These are phyloP conservation scores for Sphagnum tenellum DNA, from an alignment of 225 moss, liverwort and hornwort species.

Conservation along the genomic window DNA sequence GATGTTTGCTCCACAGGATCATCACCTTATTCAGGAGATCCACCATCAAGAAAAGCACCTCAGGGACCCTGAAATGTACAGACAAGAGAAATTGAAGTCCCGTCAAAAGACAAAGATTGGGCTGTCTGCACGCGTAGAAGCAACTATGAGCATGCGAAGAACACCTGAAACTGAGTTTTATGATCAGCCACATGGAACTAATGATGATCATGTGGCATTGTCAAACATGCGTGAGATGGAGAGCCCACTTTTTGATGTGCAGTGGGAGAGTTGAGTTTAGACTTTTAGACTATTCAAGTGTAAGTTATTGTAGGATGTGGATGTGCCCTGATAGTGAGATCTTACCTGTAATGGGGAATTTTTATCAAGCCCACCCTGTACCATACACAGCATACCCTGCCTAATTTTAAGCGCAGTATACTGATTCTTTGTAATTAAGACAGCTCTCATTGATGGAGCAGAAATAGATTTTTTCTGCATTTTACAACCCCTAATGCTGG, in stretches of 20 bases:
- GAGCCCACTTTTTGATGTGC: slow-evolving; percentile 34
- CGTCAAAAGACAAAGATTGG: slow-evolving; percentile 72
- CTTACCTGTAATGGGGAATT: no score
- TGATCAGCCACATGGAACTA: neutral
- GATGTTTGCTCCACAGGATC: slow-evolving; percentile 86
- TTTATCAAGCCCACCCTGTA: no score
- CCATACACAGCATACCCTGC: no score
- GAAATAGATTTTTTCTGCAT: no score
- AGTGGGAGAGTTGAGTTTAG: slow-evolving; percentile 25
- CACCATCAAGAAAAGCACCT: slow-evolving; percentile 90
- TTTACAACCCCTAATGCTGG: no score
- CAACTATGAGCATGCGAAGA: slow-evolving; percentile 69
- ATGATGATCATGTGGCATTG: slow-evolving; percentile 13
- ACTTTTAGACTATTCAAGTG: slow-evolving; percentile 2
- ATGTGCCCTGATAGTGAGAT: no score
- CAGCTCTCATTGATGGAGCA: no score
- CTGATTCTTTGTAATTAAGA: no score
- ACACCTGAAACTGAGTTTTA: slow-evolving; percentile 44
- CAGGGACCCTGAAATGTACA: slow-evolving; percentile 95
- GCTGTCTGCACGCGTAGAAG: slow-evolving; percentile 76
- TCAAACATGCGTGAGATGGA: slow-evolving; percentile 37
- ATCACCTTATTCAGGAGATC: slow-evolving; percentile 94
- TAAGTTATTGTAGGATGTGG: neutral
- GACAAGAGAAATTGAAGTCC: slow-evolving; percentile 74
- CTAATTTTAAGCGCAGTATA: no score